A percentile compares a stretch with the other conserved stretches of the same genome.
phyloP scores from a whole-genome alignment of 495 filamentous ascomycete genomes.

The Daldinia loculata region DNA sequence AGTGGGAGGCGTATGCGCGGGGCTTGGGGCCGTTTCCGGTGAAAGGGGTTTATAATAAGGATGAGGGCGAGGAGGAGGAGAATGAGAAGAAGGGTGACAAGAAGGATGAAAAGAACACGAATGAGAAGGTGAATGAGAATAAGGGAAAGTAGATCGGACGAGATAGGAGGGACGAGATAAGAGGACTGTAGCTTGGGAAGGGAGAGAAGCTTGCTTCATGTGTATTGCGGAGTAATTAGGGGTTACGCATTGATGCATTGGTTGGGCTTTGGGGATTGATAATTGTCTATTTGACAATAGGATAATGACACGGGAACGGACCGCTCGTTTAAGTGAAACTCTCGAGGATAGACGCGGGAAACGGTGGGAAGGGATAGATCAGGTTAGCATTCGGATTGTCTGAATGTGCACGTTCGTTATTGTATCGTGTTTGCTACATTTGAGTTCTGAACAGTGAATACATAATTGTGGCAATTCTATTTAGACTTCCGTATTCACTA shows the following conservation, averaged over 20 bases:
- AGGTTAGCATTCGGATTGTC: not conserved
- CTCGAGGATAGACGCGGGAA: not conserved
- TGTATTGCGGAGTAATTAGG: not conserved
- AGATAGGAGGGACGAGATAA: not conserved
- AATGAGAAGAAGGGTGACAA: not conserved
- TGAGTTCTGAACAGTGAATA: too few relatives aligned
- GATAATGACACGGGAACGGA: not conserved
- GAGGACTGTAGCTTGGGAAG: not conserved
- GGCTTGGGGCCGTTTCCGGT: too few relatives aligned
- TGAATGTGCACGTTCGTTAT: too few relatives aligned
- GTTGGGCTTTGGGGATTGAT: not conserved
- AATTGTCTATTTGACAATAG: not conserved
- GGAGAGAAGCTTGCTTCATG: slow-evolving; percentile 26
- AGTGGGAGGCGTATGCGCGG: too few relatives aligned
- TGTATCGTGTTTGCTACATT: too few relatives aligned
- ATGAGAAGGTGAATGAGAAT: not conserved
- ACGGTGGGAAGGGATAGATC: not conserved
- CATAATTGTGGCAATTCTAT: too few relatives aligned
- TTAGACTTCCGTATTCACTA: too few relatives aligned
- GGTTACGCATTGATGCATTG: not conserved
- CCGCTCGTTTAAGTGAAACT: not conserved
- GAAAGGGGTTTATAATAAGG: too few relatives aligned
- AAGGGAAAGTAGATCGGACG: not conserved
- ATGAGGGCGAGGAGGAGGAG: not conserved
- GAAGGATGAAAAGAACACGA: not conserved